Base-by-base conservation (phyloP, 2,329 filamentous ascomycete species). In the Alternaria arbusti region DNA sequence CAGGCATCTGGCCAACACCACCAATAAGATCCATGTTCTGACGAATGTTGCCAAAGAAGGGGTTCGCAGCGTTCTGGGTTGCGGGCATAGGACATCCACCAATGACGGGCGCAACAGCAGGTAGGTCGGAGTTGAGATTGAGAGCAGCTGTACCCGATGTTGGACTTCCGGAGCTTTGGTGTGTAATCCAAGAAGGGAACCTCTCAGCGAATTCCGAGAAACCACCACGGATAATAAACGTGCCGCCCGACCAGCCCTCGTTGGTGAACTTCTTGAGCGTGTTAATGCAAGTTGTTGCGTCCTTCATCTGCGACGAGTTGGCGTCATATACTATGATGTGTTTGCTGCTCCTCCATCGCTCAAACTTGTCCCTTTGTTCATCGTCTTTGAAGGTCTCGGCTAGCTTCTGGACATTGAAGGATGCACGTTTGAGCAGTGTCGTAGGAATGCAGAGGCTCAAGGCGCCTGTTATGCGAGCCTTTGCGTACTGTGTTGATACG, bases 1-100 rank as follows among this genome's bases (percentile, higher is more conserved):
- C 74, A 13, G 87, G 76, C 67, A 90, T 89, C 72, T 97, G 94
- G 0, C 96, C 96, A 11, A 98, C 95, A 20, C 96, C 96, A 69
- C 93, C 94, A 30, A 96, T 91, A 17, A 99, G 84, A 75, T 98
- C 96, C 88, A 96, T 95, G 68, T 98, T 97, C 78, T 98, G 96
- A 46, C 96, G 89, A 71, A 99, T 98, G 68, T 97, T 98, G 65
- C 90, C 89, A 79, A 98, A 98, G 82, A 99, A 98, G 0, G 95
- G 94, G 72, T 96, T 97, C 0, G 89, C 86, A 1, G 88, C 87
- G 63, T 89, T 89, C 68, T 88, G 86, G 0, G 88, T 86, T 43
- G 84, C 83, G 1, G 96, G 96, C 78, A 98, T 89, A 63, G 89
- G 87, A 66, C 97, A 97, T 7, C 95, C 95, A 61, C 95, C 96